Evolutionary conservation across 1,284 basidiomycete species (phyloP).

Genomic region (Ganoderma sinense): DNA sequence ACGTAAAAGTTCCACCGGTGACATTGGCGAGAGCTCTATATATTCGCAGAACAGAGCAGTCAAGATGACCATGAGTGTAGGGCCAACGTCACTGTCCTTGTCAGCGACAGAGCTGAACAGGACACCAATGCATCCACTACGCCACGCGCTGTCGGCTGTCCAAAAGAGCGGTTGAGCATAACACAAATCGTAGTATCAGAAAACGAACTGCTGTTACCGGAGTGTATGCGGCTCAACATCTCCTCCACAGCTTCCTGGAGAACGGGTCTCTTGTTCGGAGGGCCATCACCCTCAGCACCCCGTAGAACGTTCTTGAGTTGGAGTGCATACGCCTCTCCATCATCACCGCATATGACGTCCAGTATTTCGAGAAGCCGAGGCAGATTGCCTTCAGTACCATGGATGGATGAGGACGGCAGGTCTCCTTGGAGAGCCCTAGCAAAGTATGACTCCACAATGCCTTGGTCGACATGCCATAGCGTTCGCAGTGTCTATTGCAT

Average conservation of each 20-base stretch:
- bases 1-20: constrained; percentile 58
- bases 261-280: constrained; percentile 46
- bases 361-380: constrained; percentile 63
- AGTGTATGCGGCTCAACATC: constrained; percentile 55
- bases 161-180: neutral
- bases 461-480: constrained; percentile 60
- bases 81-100: constrained; percentile 49
- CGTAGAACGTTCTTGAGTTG: constrained; percentile 56
- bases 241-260: constrained; percentile 63
- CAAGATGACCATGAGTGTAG: constrained; percentile 70
- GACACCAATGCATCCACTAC: constrained; percentile 56
- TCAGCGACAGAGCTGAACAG: constrained; percentile 59
- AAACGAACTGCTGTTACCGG: constrained; percentile 44
- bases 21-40: constrained; percentile 54
- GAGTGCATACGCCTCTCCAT: constrained; percentile 67
- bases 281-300: constrained; percentile 47
- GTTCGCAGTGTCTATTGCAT: constrained; percentile 60
- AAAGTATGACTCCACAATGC: constrained; percentile 65
- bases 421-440: constrained; percentile 51
- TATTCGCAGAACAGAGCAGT: constrained; percentile 71
- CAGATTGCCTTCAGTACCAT: constrained; percentile 48
- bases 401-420: constrained; percentile 41
- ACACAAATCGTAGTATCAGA: neutral
- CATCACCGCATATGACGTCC: constrained; percentile 53
- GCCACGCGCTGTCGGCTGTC: constrained; percentile 53